phyloP scores from a whole-genome alignment of 2,329 filamentous ascomycete species.

The Xylaria polymorpha region DNA sequence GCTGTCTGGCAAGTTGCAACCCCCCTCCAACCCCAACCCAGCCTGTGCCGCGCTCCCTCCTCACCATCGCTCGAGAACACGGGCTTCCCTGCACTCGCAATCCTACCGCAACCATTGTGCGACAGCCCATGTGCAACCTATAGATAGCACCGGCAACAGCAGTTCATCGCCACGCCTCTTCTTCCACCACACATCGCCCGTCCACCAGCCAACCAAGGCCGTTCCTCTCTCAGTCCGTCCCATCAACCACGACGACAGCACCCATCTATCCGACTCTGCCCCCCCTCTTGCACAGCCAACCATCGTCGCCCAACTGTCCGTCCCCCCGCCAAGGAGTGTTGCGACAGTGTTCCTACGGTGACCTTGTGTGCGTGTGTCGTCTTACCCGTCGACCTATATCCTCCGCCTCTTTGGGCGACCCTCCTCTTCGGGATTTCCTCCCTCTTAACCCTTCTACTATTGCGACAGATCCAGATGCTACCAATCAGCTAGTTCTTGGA shows the following conservation, averaged over 20 bases:
- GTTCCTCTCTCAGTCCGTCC: constrained; percentile 14
- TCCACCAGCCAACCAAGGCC: constrained; percentile 22
- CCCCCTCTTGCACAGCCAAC: constrained; percentile 32
- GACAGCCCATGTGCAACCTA: constrained; percentile 20
- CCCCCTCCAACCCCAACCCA: constrained; percentile 4
- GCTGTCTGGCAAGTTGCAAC: neutral
- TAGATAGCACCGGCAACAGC: constrained; percentile 18
- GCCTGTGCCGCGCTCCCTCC: constrained; percentile 8
- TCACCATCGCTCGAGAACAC: constrained; percentile 37
- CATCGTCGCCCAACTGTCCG: constrained; percentile 34
- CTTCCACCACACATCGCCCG: constrained; percentile 12
- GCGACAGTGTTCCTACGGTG: constrained; percentile 40
- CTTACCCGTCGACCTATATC: constrained; percentile 33
- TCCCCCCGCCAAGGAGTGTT: constrained; percentile 34
- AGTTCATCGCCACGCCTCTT: constrained; percentile 19
- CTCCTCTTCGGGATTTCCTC: constrained; percentile 29
- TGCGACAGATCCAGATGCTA: constrained; percentile 26
- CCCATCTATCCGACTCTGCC: constrained; percentile 27
- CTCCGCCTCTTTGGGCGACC: constrained; percentile 27
- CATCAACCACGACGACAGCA: constrained; percentile 32
- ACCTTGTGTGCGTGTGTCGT: constrained; percentile 36
- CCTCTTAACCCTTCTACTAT: constrained; percentile 28
- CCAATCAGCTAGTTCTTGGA: constrained; percentile 16
- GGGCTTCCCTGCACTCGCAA: constrained; percentile 39
- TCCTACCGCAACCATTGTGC: constrained; percentile 37